A percentile compares a stretch with the other conserved stretches of the same genome.
These are phyloP conservation scores for Filobasidium floriforme DNA, from an alignment of 768 basidiomycete species.

Conservation along the genomic window DNA sequence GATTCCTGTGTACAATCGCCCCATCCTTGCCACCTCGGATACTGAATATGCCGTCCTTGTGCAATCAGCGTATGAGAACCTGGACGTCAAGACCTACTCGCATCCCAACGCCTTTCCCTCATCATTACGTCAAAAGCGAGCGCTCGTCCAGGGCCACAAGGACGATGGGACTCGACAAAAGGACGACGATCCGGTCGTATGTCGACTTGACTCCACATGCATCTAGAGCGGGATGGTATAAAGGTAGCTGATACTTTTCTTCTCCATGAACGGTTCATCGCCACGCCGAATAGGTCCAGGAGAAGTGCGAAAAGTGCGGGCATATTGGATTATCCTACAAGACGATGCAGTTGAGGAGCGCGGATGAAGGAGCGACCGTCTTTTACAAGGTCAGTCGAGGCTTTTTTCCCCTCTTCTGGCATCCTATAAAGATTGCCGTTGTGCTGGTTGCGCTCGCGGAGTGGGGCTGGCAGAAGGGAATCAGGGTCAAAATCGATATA, in stretches of 20 bases:
- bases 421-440: constrained; percentile 59
- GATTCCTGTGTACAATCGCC: not conserved
- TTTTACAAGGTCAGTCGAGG: constrained; percentile 79
- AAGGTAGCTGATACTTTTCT: not conserved
- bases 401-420: not conserved
- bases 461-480: not conserved
- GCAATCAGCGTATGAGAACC: constrained; percentile 75
- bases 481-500: too few species aligned
- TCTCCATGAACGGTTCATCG: not conserved
- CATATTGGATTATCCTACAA: constrained; percentile 78
- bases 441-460: constrained; percentile 55
- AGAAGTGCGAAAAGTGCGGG: constrained; percentile 81
- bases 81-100: constrained; percentile 78
- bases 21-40: not conserved
- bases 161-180: constrained; percentile 46
- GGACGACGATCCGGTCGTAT: constrained; percentile 44
- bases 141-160: constrained; percentile 63
- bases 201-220: constrained; percentile 30
- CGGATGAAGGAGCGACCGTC: constrained; percentile 89
- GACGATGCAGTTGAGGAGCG: constrained; percentile 82
- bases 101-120: constrained; percentile 94
- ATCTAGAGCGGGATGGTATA: not conserved
- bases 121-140: constrained; percentile 76
- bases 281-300: constrained; percentile 58
- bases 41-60: not conserved